Evolutionary conservation across 202 grass and related monocot genomes (phyloP).

Genomic region (Tripidium arundinaceum): DNA sequence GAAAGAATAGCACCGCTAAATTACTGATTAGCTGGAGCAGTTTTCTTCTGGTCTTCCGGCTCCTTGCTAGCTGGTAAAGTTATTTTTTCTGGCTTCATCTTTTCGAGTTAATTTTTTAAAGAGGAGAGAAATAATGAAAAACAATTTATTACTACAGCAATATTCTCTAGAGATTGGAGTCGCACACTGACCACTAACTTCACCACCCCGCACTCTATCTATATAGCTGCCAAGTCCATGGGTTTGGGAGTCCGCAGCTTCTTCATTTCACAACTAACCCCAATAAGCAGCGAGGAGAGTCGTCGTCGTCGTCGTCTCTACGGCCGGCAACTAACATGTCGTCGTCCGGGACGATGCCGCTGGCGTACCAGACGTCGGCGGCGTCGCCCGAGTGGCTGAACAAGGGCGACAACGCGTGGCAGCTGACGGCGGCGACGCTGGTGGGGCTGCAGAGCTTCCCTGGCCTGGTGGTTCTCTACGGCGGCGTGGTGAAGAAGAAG

Average conservation of each 20-base stretch:
- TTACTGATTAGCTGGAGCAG: too few relatives aligned
- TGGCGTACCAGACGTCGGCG: conserved; percentile 36
- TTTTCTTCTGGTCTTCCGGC: too few relatives aligned
- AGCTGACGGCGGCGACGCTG: conserved; percentile 64
- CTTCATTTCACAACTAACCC: neutral
- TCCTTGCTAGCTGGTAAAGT: too few relatives aligned
- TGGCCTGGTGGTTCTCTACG: conserved; percentile 61
- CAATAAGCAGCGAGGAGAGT: neutral
- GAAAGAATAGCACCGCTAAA: too few relatives aligned
- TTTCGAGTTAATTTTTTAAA: neutral
- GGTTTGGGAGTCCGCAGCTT: neutral
- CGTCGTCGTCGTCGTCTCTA: neutral
- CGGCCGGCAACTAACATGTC: neutral
- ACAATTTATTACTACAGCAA: neutral
- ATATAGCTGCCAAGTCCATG: neutral
- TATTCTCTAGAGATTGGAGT: neutral
- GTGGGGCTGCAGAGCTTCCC: conserved; percentile 60
- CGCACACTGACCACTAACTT: neutral
- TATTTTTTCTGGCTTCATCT: neutral
- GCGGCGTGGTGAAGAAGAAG: conserved; percentile 78
- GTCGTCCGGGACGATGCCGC: conserved; percentile 13
- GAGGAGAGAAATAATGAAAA: neutral
- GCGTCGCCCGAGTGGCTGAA: conserved; percentile 45
- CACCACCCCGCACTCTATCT: neutral
- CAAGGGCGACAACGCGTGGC: conserved; percentile 73